Evolutionary conservation across 306 rosid genomes (phyloP), one percentile per base, ranked within the genome.

Genomic region (Morella rubra): DNA sequence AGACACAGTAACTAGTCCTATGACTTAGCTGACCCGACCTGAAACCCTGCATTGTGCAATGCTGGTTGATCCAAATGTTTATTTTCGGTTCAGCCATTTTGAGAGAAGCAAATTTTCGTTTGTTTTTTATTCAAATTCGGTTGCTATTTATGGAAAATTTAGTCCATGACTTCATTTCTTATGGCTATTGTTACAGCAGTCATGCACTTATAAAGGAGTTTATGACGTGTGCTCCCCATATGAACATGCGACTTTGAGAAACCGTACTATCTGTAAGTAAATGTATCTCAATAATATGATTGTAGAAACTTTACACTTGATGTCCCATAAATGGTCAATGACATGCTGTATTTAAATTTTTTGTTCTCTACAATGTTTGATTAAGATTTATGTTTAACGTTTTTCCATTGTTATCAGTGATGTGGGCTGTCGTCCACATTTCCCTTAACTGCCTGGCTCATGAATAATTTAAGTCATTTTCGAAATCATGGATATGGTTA

Each of bases 171-270:
- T 47, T 37, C 12, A 54, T 70, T 77, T 52, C 72, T 37, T 77
- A 27, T 76, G 66, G 53, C 44, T 54, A n/a, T 54, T 45, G 52
- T 80, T 54, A n/a, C 79, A 79, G 91, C 97, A 87, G 92, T 73
- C 77, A 18, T 8, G 73, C 68, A 45, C 72, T 72, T 49, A 27
- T 5, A 78, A 58, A 84, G 80, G 84, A 83, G 49, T 71, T 16
- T 76, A 46, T 47, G 13, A 56, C 8, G 58, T 82, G 44, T 59
- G 82, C 77, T 79, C 75, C 50, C 69, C 67, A 9, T 19, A 71
- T 59, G 55, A 58, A 74, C 58, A 64, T 46, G 66, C 75, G 46
- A n/a, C 73, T 71, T 75, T 73, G 44, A 76, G 78, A 72, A 66
- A 41, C 62, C 27, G 83, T 10, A 66, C 13, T 66, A 46, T 10